Conservation (phyloP, 2,329 filamentous ascomycete genomes). For the Cytospora piceae region DNA sequence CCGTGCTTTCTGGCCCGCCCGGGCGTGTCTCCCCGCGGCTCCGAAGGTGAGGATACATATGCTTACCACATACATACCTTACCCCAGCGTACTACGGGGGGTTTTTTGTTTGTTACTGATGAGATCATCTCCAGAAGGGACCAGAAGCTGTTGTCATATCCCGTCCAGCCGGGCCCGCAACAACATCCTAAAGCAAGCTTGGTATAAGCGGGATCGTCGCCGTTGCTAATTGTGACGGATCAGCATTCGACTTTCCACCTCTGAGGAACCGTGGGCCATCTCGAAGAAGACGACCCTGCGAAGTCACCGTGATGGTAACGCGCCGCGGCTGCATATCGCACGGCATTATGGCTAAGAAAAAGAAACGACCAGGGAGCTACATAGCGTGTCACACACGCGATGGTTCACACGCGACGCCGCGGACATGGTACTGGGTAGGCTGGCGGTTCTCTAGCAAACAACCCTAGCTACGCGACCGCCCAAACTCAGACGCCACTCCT, state of each 20-base stretch:
- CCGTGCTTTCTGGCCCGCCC: slow-evolving; percentile 3
- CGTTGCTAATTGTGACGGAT: not conserved
- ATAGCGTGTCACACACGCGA: no score
- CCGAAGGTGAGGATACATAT: not conserved
- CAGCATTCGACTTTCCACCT: not conserved
- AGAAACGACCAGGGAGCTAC: not conserved
- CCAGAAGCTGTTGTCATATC: not conserved
- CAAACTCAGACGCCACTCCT: not conserved
- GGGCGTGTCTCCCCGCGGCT: not conserved
- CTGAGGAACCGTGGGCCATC: not conserved
- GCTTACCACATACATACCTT: not conserved
- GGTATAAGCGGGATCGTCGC: not conserved
- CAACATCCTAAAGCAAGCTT: not conserved
- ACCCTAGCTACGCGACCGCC: not conserved
- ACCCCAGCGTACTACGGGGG: not conserved
- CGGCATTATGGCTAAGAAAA: not conserved
- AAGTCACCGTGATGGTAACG: not conserved
- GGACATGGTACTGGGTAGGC: not conserved
- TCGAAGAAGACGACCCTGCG: not conserved
- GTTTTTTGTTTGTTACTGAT: not conserved
- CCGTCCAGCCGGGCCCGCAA: not conserved
- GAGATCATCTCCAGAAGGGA: not conserved
- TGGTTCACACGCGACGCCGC: not conserved
- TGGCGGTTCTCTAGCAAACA: not conserved
- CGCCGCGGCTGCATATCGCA: not conserved